Base-by-base conservation (phyloP, 2,329 filamentous ascomycete genomes). In the Colletotrichum karsti region DNA sequence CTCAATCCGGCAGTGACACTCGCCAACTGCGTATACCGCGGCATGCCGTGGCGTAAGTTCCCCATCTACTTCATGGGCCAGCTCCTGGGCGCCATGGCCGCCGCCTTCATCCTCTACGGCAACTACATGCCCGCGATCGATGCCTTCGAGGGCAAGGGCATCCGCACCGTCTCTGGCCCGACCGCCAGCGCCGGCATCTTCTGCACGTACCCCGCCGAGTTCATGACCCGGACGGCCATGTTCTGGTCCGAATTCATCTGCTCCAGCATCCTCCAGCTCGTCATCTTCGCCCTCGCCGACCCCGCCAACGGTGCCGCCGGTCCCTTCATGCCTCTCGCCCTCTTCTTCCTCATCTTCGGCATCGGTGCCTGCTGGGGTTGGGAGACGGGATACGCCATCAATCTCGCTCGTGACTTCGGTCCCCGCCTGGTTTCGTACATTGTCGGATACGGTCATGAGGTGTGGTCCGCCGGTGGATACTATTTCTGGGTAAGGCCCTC, bases 361-460 rank as follows among this genome's bases (percentile, higher is more conserved):
- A 88, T 93, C 22, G 91, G 91, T 18, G 89, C 90, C 33, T 91
- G 90, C 74, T 93, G 92, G 73, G 92, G 92, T 7, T 93, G 90
- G 90, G 88, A 93, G 77, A 94, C 91, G 1, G 91, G 92, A 39
- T 94, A 92, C 78, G 91, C 91, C 15, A 92, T 93, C 71, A 93
- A 93, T 73, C 78, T 92, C 44, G 91, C 91, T 37, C 85, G 92
- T 77, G 92, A 94, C 71, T 92, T 93, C 74, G 90, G 90, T 1
- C 91, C 91, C 9, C 83, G 91, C 10, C 77, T 93, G 46, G 87
- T 92, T 69, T 87, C 88, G 1, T 92, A 89, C 74, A 87, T 90
- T 74, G 73, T 93, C 60, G 92, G 92, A 2, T 93, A 94, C 74
- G 90, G 90, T 1, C 77, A 77, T 54, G 85, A 90, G 55, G 91